phyloP scores from a whole-genome alignment of 2,329 filamentous ascomycete genomes.

The Apiospora marii region DNA sequence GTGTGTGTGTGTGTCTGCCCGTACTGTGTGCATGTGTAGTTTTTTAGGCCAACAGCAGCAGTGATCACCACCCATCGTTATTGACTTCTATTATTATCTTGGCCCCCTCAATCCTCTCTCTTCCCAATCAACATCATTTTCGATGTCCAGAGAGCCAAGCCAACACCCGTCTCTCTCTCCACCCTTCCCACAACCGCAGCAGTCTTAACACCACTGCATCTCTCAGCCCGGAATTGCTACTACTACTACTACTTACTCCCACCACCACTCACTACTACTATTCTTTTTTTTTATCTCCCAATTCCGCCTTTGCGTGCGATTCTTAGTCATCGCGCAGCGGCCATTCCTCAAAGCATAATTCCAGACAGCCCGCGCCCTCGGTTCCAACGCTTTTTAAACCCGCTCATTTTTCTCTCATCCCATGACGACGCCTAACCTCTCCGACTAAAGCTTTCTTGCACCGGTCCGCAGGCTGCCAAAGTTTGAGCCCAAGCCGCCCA shows the following conservation, averaged over 20 bases:
- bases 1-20: neutral
- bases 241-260: neutral
- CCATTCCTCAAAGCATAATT: slow-evolving; percentile 19
- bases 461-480: slow-evolving; percentile 16
- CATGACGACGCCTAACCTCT: slow-evolving; percentile 17
- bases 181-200: slow-evolving; percentile 4
- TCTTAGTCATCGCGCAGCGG: slow-evolving; percentile 16
- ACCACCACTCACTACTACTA: neutral
- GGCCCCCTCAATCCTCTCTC: slow-evolving; percentile 20
- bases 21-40: slow-evolving; percentile 13
- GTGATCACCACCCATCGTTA: slow-evolving; percentile 1
- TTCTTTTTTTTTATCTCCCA: neutral
- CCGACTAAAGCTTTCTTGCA: slow-evolving; percentile 12
- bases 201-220: slow-evolving; percentile 4
- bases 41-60: slow-evolving; percentile 9
- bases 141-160: slow-evolving; percentile 16
- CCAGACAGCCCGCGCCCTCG: neutral
- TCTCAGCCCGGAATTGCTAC: neutral
- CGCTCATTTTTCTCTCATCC: slow-evolving; percentile 17
- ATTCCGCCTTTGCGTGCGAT: slow-evolving; percentile 8
- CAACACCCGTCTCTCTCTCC: slow-evolving; percentile 16
- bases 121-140: slow-evolving; percentile 20
- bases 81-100: slow-evolving; percentile 21
- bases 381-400: slow-evolving; percentile 16
- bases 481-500: slow-evolving; percentile 8